These are phyloP conservation scores for Candolleomyces efflorescens DNA, from an alignment of 768 basidiomycete species.

Conservation along the genomic window DNA sequence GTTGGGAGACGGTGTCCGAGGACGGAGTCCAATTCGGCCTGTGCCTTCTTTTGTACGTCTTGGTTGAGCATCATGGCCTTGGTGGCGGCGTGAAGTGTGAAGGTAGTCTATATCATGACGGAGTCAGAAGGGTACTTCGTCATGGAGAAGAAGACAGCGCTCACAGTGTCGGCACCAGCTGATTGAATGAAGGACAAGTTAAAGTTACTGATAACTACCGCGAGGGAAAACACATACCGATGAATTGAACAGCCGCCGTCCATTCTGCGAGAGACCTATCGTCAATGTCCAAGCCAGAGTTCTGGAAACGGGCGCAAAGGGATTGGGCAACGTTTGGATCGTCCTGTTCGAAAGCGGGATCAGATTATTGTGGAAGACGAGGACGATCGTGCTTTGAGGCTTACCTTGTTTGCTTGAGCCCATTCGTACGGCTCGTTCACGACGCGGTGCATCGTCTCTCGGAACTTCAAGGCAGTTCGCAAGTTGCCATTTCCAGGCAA, in stretches of 20 bases:
- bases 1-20: slow-evolving; percentile 22
- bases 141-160: not conserved
- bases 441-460: not conserved
- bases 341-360: not conserved
- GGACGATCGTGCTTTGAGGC: not conserved
- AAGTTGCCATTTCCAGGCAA: not conserved
- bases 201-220: too few relatives aligned
- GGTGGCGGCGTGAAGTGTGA: slow-evolving; percentile 14
- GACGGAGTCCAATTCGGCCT: slow-evolving; percentile 25
- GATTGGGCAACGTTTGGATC: not conserved
- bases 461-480: not conserved
- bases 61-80: slow-evolving; percentile 25
- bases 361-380: not conserved
- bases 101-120: slow-evolving; percentile 10
- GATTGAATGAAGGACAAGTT: slow-evolving; percentile 22
- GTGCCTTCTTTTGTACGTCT: slow-evolving; percentile 21
- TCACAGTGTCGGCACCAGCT: slow-evolving; percentile 35
- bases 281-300: not conserved
- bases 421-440: not conserved
- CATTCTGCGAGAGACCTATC: not conserved
- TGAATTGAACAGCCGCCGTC: slow-evolving; percentile 1
- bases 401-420: not conserved
- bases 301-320: not conserved
- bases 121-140: not conserved
- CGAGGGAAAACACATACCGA: not conserved